Conservation (phyloP, 805 yeast genomes). For the Wickerhamomyces canadensis region DNA sequence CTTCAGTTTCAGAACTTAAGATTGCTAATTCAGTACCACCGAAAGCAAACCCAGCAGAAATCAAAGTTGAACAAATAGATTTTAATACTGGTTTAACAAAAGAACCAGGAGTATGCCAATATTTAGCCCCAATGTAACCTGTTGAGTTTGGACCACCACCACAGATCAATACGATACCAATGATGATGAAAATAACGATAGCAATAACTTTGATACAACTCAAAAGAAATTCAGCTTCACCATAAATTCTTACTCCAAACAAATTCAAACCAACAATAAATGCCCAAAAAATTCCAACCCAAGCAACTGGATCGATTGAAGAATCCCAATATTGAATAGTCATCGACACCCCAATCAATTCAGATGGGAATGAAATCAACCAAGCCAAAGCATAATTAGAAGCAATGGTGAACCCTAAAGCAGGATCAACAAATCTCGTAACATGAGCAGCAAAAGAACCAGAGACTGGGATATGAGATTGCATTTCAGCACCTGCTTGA, state of each 20-base stretch:
- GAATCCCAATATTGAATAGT: conserved; percentile 52
- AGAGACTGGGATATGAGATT: conserved; percentile 46
- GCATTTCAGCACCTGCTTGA: conserved; percentile 53
- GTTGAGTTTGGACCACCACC: conserved; percentile 43
- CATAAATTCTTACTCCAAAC: conserved; percentile 48
- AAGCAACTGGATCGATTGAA: conserved; percentile 44
- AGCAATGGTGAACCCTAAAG: conserved; percentile 50
- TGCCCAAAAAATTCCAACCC: conserved; percentile 51
- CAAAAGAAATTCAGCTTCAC: conserved; percentile 47
- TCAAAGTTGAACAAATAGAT: conserved; percentile 68
- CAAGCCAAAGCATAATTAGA: conserved; percentile 51
- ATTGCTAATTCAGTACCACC: conserved; percentile 74
- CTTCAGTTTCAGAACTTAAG: conserved; percentile 70
- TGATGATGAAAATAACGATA: conserved; percentile 43
- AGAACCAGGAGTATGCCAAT: conserved; percentile 50
- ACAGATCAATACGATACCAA: conserved; percentile 39
- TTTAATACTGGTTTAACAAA: conserved; percentile 52
- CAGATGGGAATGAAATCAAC: conserved; percentile 53
- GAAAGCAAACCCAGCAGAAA: conserved; percentile 73
- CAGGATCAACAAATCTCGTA: conserved; percentile 49
- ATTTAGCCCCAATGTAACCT: conserved; percentile 35
- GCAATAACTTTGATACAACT: conserved; percentile 41
- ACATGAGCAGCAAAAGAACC: conserved; percentile 49
- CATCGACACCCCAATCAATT: conserved; percentile 54
- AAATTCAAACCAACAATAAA: conserved; percentile 43